Evolutionary conservation across 176 grass and related monocot genomes (phyloP).

Genomic region (Alopecurus myosuroides): DNA sequence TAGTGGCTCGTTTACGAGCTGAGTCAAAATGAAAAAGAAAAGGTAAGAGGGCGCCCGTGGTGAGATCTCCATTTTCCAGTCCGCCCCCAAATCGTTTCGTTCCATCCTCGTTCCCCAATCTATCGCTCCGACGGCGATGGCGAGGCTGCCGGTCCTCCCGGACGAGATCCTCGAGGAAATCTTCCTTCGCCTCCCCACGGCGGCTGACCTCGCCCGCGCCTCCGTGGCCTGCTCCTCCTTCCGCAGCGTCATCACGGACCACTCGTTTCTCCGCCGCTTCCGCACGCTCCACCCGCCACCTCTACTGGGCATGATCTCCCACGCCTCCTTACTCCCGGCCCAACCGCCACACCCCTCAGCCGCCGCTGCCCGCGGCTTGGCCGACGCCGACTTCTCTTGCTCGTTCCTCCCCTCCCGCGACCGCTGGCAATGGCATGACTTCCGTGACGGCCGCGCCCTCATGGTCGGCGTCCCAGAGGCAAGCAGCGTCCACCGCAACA

Average conservation of each 20-base stretch:
- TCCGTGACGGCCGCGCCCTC: neutral
- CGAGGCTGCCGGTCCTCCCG: neutral
- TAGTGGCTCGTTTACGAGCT: no score
- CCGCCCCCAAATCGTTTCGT: neutral
- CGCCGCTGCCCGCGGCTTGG: neutral
- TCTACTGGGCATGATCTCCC: neutral
- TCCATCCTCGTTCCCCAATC: neutral
- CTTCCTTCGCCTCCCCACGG: neutral
- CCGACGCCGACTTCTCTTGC: neutral
- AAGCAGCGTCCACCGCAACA: neutral
- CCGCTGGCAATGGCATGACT: neutral
- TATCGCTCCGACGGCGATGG: neutral
- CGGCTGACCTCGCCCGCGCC: neutral
- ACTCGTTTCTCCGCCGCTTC: neutral
- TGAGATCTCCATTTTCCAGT: neutral
- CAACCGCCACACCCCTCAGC: neutral
- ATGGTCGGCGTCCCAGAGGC: neutral
- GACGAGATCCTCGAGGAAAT: neutral
- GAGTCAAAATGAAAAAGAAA: no score
- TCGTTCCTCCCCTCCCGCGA: neutral
- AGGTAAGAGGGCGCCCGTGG: no score
- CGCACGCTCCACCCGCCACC: neutral
- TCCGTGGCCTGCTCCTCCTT: neutral
- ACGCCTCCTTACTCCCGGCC: neutral
- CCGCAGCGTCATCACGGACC: neutral